A percentile compares a stretch with the other conserved stretches of the same genome.
Evolutionary conservation across 306 rosid species (phyloP).

Genomic region (Citrullus colocynthis): DNA sequence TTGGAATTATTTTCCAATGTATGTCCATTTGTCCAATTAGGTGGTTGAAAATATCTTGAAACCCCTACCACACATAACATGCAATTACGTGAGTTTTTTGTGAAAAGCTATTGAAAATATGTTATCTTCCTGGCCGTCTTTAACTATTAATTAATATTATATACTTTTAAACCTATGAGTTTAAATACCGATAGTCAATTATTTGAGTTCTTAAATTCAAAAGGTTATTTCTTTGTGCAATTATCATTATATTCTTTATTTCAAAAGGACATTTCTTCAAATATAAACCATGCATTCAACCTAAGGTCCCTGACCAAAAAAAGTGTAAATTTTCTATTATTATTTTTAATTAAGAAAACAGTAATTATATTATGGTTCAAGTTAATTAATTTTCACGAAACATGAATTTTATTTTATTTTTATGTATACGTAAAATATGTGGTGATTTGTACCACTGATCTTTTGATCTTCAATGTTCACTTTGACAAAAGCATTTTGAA

Average conservation of each 20-base stretch:
- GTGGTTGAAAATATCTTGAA: background rate
- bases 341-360: no score
- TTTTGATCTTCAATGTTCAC: no score
- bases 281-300: background rate
- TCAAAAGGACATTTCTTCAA: background rate
- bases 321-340: background rate
- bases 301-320: background rate
- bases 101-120: background rate
- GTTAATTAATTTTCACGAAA: background rate
- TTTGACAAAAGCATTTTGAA: no score
- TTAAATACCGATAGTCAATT: no score
- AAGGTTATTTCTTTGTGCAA: background rate
- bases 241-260: background rate
- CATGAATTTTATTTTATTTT: background rate
- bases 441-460: no score
- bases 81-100: background rate
- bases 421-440: no score
- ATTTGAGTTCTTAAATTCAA: no score
- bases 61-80: background rate
- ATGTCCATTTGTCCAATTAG: background rate
- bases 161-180: background rate
- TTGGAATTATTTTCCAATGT: background rate
- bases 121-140: background rate
- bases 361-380: background rate
- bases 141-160: background rate